phyloP scores from a whole-genome alignment of 805 yeast species.

The Yarrowia deformans region DNA sequence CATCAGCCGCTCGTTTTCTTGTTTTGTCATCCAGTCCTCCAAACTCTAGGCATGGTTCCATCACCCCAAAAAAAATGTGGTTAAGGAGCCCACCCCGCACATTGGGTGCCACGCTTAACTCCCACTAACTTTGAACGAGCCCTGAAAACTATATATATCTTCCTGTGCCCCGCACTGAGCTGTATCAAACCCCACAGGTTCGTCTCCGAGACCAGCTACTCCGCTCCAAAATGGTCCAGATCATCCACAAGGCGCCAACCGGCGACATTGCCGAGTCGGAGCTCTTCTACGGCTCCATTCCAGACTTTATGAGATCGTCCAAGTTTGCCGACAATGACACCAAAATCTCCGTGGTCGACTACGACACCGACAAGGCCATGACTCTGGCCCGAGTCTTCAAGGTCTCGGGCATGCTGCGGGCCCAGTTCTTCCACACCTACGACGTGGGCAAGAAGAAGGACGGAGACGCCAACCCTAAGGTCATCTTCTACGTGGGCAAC shows the following conservation, averaged over 20 bases:
- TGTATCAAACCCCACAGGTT: background rate
- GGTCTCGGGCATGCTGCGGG: conserved; percentile 25
- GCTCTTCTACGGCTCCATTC: conserved; percentile 40
- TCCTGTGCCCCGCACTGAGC: background rate
- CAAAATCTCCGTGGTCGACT: conserved; percentile 29
- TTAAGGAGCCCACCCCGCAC: conserved; percentile 29
- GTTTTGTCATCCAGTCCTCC: too few species aligned
- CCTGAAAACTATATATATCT: background rate
- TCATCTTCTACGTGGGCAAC: conserved; percentile 32
- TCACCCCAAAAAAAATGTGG: background rate
- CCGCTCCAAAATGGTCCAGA: conserved; percentile 16
- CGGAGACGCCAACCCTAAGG: conserved; percentile 13
- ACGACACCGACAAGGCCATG: conserved; percentile 30
- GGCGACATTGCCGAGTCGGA: conserved; percentile 17
- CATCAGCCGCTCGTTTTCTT: too few species aligned
- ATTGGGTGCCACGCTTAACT: background rate
- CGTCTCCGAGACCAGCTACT: background rate
- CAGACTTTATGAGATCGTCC: conserved; percentile 36
- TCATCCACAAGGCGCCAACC: conserved; percentile 23
- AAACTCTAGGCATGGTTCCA: background rate
- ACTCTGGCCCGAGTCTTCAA: conserved; percentile 30
- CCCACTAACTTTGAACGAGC: background rate
- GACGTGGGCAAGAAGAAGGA: conserved; percentile 35
- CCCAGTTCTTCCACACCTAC: conserved; percentile 33
- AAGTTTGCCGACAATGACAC: conserved; percentile 22